Evolutionary conservation across 1,284 basidiomycete species (phyloP), one percentile per base, ranked within the genome.

Genomic region (Cutaneotrichosporon cyanovorans): DNA sequence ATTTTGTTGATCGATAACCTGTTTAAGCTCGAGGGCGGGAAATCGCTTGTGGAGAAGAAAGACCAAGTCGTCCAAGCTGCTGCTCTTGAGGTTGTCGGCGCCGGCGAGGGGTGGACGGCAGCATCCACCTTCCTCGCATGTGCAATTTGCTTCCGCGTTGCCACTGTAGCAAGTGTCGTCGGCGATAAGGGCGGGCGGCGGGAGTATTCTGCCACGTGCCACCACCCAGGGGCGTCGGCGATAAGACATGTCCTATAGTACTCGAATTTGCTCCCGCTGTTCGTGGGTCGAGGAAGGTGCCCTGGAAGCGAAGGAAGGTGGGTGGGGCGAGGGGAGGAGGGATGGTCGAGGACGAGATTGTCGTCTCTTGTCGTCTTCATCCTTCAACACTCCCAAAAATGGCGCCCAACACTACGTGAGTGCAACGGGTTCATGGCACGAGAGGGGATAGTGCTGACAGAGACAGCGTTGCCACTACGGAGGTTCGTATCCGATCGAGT

Each of bases 401-500:
- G 37, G 44, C 37, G 33, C 37, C 44, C 25, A 36, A 33, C 16
- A 46, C 37, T 23, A 46, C 44, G 44, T 39, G 31, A 40, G 44
- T 46, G 18, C n/a, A 38, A 18, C 16, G 16, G 20, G n/a, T n/a
- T n/a, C 37, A 20, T 28, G 12, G 8, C 12, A 10, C 15, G 19
- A 23, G 30, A 37, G 16, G 14, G 43, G 25, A 12, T 4, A 31
- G 18, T 23, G 43, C 47, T 49, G 42, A 49, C 47, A 20, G 10
- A 22, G 15, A 12, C 47, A 49, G 47, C 32, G 47, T 49, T 28
- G 37, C 47, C 25, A 36, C 47, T 28, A 30, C 34, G 37, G 47
- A 49, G 47, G 47, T 45, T 40, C 37, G 47, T 49, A 32, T 43
- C 41, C n/a, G n/a, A 37, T 23, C 20, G 14, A n/a, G n/a, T 18